Evolutionary conservation across 768 basidiomycete species (phyloP).

Genomic region (Termitomyces sp.): DNA sequence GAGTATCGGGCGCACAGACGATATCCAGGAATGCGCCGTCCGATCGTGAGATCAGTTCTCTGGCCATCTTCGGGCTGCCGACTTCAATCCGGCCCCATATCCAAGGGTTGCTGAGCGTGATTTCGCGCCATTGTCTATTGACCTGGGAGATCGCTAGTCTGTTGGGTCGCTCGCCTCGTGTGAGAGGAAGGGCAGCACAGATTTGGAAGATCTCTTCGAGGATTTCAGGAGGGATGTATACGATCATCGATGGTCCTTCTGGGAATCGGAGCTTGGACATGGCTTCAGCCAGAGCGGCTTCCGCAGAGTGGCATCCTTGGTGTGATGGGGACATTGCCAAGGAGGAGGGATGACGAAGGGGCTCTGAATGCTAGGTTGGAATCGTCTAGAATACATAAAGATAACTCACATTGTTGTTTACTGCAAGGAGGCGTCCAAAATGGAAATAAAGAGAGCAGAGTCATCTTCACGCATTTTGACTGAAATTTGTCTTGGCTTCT

Average conservation of each 20-base stretch:
- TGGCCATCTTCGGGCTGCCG: constrained; percentile 5
- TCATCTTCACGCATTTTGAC: background rate
- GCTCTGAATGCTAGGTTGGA: background rate
- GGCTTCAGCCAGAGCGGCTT: background rate
- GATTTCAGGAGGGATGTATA: constrained; percentile 3
- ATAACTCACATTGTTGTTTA: background rate
- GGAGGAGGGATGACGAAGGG: background rate
- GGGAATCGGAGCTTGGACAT: constrained; percentile 1
- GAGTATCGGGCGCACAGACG: background rate
- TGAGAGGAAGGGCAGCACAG: constrained; percentile 2
- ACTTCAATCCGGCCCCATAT: constrained; percentile 7
- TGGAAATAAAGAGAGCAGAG: background rate
- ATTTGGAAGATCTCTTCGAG: constrained; percentile 7
- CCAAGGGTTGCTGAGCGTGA: constrained; percentile 4
- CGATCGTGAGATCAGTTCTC: constrained; percentile 3
- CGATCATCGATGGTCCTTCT: constrained; percentile 1
- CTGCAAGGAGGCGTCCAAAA: background rate
- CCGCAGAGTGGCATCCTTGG: background rate
- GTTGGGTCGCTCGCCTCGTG: constrained; percentile 1
- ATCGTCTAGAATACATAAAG: background rate
- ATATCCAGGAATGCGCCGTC: constrained; percentile 1
- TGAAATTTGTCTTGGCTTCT: background rate
- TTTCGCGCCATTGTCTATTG: constrained; percentile 5
- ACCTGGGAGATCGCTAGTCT: constrained; percentile 9
- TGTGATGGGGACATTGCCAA: background rate